Base-by-base conservation (phyloP, 1,284 basidiomycete genomes). In the Marasmius oreades region DNA sequence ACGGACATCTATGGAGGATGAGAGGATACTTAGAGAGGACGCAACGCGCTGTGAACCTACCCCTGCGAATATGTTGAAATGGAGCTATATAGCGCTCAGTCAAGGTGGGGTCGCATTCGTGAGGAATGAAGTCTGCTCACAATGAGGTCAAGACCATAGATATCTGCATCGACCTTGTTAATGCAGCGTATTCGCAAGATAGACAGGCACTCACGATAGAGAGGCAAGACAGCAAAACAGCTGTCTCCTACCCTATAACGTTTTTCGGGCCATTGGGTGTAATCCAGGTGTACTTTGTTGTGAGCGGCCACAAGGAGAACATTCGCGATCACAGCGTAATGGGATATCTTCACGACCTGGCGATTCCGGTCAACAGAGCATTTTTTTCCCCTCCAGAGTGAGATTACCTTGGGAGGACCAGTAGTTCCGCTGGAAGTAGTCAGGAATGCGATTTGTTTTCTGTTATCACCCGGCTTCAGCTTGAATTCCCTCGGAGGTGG, bases 361-460 rank as follows among this genome's bases (percentile, higher is more conserved):
- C 8, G 36, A n/a, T 37, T n/a, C 5, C 11, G n/a, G 28, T 51
- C 34, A 20, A 47, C 34, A 18, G 42, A 5, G 42, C 23, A 37
- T n/a, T 22, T 36, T 14, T 8, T 31, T 43, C 18, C 26, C 20
- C 22, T 22, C n/a, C 37, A 24, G 18, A 26, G 47, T n/a, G 18
- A 45, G 39, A 2, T 11, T 45, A 79, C 81, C 73, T 88, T 88
- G 8, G 86, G 84, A 48, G 77, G 78, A 5, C 74, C 74, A 0
- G 85, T 88, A 10, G 85, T 88, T 2, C 85, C 86, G 53, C 77
- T 81, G 3, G 82, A 85, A 66, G 86, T 85, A 55, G 73, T 79
- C 46, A 86, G 68, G 59, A 87, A 77, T 1, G 86, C 86, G 0
- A 86, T 61, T 63, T 80, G 86, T 20, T 74, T 78, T 67, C 73